Evolutionary conservation across 306 rosid species (phyloP), one percentile per base, ranked within the genome.

Genomic region (Lupinus albus): DNA sequence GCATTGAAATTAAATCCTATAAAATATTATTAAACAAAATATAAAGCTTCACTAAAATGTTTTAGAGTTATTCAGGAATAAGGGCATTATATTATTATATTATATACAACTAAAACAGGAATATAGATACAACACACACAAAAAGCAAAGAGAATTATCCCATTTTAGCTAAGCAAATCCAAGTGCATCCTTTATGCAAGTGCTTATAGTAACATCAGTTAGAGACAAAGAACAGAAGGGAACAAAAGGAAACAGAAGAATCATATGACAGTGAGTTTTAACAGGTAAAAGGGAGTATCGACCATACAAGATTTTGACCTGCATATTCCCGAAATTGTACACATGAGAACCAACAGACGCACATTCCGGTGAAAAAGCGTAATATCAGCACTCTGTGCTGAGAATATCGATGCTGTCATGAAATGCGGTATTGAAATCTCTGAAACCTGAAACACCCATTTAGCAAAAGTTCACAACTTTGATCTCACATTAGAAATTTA

Each of bases 301-400:
- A 82, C 91, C 96, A 88, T 93, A 89, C 98, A 89, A 93, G 97
- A 89, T 88, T 83, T 87, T 84, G 91, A 93, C 98, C 98, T 89
- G 98, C 91, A 89, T 78, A 93, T 86, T 89, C 97, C 98, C 11
- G 98, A 86, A 62, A 71, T 79, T 50, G 83, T 30, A 76, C 97
- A 93, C 35, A 93, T 48, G 45, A 82, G 59, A 83, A 88, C 80
- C 89, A 93, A 76, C 46, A 89, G 67, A 38, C 73, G 84, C 79
- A 93, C 97, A 73, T 93, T 93, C 75, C 86, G 73, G 15, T 68
- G 88, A 64, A 93, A 89, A 55, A 88, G 91, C 25, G 82, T 14
- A 49, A 88, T 60, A n/a, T 93, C 78, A 18, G 94, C 89, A 72
- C 87, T 74, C 86, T 88, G 97, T 13, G 97, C 96, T 4, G 94